Conservation (phyloP, 805 yeast genomes). For the Metschnikowia lunata region DNA sequence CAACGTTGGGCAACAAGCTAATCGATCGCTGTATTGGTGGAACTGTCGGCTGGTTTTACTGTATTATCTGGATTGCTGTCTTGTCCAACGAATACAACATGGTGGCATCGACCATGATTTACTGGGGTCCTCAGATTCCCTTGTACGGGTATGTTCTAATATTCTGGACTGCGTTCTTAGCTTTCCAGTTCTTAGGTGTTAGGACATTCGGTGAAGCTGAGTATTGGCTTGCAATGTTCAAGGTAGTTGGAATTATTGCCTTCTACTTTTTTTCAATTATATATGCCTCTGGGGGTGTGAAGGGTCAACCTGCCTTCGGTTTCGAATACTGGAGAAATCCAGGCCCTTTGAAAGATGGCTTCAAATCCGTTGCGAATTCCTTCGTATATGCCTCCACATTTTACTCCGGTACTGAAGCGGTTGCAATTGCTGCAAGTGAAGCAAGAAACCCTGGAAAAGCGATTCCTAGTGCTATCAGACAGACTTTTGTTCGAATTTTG, state of each 20-base stretch:
- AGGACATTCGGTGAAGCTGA: constrained; percentile 55
- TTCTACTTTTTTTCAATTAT: constrained; percentile 49
- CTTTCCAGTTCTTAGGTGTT: constrained; percentile 49
- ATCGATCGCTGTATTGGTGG: constrained; percentile 57
- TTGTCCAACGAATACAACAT: constrained; percentile 53
- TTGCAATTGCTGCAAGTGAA: constrained; percentile 60
- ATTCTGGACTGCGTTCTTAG: constrained; percentile 48
- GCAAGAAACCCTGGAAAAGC: constrained; percentile 54
- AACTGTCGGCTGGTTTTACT: constrained; percentile 50
- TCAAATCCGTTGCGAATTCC: constrained; percentile 52
- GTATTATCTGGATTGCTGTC: constrained; percentile 53
- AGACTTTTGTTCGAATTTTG: constrained; percentile 51
- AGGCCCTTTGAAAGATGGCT: constrained; percentile 43
- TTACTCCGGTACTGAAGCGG: constrained; percentile 54
- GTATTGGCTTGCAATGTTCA: constrained; percentile 48
- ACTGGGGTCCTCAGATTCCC: constrained; percentile 51
- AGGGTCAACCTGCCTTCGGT: constrained; percentile 35
- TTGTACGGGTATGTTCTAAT: constrained; percentile 52
- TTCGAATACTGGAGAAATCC: constrained; percentile 42
- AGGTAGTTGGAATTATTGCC: constrained; percentile 44
- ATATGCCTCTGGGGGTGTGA: constrained; percentile 43
- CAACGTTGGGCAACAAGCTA: constrained; percentile 47
- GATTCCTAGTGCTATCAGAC: constrained; percentile 54
- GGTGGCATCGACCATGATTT: constrained; percentile 45
- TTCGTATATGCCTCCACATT: constrained; percentile 59